These are phyloP conservation scores for Jimgerdemannia flammicorona DNA, from an alignment of 192 early-diverging fungal genomes.

Conservation along the genomic window DNA sequence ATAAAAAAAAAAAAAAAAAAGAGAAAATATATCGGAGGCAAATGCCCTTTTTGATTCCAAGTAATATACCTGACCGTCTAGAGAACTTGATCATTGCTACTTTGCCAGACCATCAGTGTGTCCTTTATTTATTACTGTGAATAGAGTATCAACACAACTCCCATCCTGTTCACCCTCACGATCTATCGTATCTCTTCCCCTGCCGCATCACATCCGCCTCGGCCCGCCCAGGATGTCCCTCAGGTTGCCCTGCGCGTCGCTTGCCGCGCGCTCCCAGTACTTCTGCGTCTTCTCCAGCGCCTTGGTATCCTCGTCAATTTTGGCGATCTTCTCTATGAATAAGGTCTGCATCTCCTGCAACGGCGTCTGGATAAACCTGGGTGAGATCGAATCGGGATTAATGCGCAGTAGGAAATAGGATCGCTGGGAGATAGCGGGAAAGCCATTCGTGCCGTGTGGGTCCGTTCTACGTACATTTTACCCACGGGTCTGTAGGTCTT, in stretches of 20 bases:
- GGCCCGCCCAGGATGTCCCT: conserved; percentile 36
- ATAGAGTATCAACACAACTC: too few relatives aligned
- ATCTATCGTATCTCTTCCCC: too few relatives aligned
- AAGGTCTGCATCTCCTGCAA: conserved; percentile 24
- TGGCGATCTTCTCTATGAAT: conserved; percentile 13
- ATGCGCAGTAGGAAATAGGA: too few relatives aligned
- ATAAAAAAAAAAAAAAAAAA: too few relatives aligned
- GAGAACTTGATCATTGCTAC: too few relatives aligned
- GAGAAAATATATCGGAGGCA: too few relatives aligned
- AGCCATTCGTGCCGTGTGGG: background rate
- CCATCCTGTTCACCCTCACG: too few relatives aligned
- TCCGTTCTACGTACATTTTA: conserved; percentile 52
- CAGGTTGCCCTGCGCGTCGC: conserved; percentile 34
- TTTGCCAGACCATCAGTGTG: too few relatives aligned
- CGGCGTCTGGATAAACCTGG: conserved; percentile 32
- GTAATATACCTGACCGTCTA: too few relatives aligned
- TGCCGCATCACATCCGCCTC: conserved; percentile 10
- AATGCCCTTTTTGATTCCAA: too few relatives aligned
- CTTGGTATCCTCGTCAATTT: conserved; percentile 25
- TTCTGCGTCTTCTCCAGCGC: conserved; percentile 37
- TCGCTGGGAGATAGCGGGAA: background rate
- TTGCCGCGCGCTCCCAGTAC: conserved; percentile 32
- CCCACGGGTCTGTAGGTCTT: conserved; percentile 71
- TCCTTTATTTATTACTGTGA: too few relatives aligned
- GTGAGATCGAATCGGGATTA: too few relatives aligned